Base-by-base conservation (phyloP, 2,329 filamentous ascomycete species). In the Sphaerulina populicola region DNA sequence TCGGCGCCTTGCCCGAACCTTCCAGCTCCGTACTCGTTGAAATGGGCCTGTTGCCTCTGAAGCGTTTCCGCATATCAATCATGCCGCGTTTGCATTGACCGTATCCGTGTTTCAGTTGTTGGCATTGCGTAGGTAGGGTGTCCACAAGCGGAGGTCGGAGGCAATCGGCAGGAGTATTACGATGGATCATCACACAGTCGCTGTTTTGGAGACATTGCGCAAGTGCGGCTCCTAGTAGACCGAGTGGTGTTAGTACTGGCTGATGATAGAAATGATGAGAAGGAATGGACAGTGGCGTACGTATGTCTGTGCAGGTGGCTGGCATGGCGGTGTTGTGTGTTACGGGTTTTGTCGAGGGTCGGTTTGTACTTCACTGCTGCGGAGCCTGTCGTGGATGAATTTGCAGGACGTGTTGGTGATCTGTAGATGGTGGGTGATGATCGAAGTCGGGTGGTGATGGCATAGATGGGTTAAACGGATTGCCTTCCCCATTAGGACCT, bases 21-120 rank as follows among this genome's bases (percentile, higher is more conserved):
- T 87, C 82, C 51, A 79, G 69, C 59, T 83, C 76, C 65, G 82
- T 77, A 62, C 82, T 76, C 59, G 85, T 80, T 21, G 81, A 77
- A 58, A 94, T 83, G 48, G 93, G 89, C 68, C 88, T 81, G 74
- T 97, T 97, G 52, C 93, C 93, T 50, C 93, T 81, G 72, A 98
- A 97, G 31, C 93, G 85, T 74, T 97, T 97, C 69, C 93, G 87
- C 93, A 98, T 98, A 69, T 98, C 93, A 62, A 97, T 86, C 81
- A 94, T 82, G 59, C 93, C 93, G 59, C 91, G 86, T 66, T 94
- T 94, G 79, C 93, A 98, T 68, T 96, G 88, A 68, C 88, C 86
- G 64, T 94, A 93, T 41, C 89, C 88, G 69, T 88, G 90, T 69
- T 91, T 88, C 54, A 98, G 79, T 71, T 96, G 91, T 68, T 91